Evolutionary conservation across 1,139 yeast genomes (phyloP).

Genomic region (Yamadazyma diddensiae): DNA sequence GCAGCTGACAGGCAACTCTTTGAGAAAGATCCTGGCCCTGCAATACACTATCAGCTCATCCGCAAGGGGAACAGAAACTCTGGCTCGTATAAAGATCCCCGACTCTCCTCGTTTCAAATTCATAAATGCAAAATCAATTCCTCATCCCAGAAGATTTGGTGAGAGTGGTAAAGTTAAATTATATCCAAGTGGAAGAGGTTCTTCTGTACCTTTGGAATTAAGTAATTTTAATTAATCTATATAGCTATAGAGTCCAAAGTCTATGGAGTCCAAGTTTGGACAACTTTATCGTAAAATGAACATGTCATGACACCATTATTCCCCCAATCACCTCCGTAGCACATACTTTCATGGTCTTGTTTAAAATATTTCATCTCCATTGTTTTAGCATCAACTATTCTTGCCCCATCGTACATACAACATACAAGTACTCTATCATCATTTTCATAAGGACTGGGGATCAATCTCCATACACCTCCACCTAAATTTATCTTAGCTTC

Average conservation of each 20-base stretch:
- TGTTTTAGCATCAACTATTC: constrained; percentile 46
- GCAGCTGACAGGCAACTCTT: constrained; percentile 48
- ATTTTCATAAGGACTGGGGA: constrained; percentile 51
- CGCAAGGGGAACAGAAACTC: constrained; percentile 7
- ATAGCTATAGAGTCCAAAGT: constrained; percentile 3
- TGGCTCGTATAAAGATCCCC: constrained; percentile 51
- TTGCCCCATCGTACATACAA: constrained; percentile 95
- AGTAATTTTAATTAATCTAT: constrained; percentile 20
- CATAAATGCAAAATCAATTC: constrained; percentile 64
- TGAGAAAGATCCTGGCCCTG: constrained; percentile 56
- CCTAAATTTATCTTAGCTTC: constrained; percentile 53
- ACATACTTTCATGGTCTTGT: constrained; percentile 84
- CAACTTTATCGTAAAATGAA: constrained; percentile 82
- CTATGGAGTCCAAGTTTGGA: constrained; percentile 71
- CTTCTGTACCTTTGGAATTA: constrained; percentile 84
- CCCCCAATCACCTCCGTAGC: constrained; percentile 93
- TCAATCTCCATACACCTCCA: constrained; percentile 94
- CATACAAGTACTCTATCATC: constrained; percentile 63
- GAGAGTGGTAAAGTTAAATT: constrained; percentile 54
- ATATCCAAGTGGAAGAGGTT: constrained; percentile 95
- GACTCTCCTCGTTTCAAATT: constrained; percentile 65
- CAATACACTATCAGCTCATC: constrained; percentile 50
- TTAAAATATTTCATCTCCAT: constrained; percentile 51
- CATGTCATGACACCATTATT: constrained; percentile 66
- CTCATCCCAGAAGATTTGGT: constrained; percentile 77